Percentiles rank a stretch among this genome's conserved stretches.
These are phyloP conservation scores for Hypoxylon sp. DNA, from an alignment of 2,329 filamentous ascomycete species.

Conservation along the genomic window DNA sequence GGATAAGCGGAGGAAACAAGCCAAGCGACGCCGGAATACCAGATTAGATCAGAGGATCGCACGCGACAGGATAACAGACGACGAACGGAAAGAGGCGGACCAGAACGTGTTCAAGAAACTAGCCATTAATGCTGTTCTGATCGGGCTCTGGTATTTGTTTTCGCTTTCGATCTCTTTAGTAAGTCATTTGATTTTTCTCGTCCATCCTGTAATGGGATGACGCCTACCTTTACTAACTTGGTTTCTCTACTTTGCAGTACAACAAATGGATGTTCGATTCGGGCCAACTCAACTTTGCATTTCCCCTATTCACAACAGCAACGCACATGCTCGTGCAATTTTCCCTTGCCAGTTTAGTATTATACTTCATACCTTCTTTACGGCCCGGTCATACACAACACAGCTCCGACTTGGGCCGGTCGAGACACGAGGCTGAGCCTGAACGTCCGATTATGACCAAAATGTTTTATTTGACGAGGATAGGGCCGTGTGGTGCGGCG, in stretches of 20 bases:
- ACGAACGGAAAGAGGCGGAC: slow-evolving; percentile 83
- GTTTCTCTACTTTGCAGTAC: slow-evolving; percentile 71
- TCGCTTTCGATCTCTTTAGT: slow-evolving; percentile 93
- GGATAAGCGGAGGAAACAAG: slow-evolving; percentile 77
- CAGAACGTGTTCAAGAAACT: slow-evolving; percentile 78
- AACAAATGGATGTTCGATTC: slow-evolving; percentile 99
- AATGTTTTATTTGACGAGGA: slow-evolving; percentile 91
- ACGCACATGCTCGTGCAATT: slow-evolving; percentile 98
- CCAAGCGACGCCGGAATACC: slow-evolving; percentile 76
- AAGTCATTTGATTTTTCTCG: slow-evolving; percentile 57
- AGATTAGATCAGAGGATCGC: slow-evolving; percentile 78
- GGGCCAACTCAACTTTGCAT: slow-evolving; percentile 88
- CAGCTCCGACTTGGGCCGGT: slow-evolving; percentile 65
- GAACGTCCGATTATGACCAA: slow-evolving; percentile 80
- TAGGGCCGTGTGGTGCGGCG: slow-evolving; percentile 91
- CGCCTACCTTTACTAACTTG: slow-evolving; percentile 49
- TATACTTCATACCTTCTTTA: slow-evolving; percentile 86
- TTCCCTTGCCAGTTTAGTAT: slow-evolving; percentile 79
- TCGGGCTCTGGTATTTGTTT: slow-evolving; percentile 90
- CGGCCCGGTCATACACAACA: slow-evolving; percentile 72
- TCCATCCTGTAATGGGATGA: slow-evolving; percentile 4
- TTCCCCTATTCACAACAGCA: slow-evolving; percentile 94
- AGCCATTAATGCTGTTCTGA: slow-evolving; percentile 83
- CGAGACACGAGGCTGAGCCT: slow-evolving; percentile 68
- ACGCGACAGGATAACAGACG: slow-evolving; percentile 73